phyloP scores from a whole-genome alignment of 1,284 basidiomycete genomes.

The Trametes sp. region DNA sequence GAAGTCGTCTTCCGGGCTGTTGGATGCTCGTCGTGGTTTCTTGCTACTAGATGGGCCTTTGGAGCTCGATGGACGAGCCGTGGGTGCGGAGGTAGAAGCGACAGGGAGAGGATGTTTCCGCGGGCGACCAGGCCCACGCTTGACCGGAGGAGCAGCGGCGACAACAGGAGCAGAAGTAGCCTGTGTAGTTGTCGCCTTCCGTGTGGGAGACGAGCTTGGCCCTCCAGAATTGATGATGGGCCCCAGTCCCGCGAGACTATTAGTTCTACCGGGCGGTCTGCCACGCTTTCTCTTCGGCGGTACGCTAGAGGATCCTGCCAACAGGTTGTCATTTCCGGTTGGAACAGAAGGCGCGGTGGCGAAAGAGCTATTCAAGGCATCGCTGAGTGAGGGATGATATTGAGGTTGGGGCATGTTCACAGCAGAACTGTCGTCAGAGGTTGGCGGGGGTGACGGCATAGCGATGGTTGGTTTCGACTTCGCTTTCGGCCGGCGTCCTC shows the following conservation, averaged over 20 bases:
- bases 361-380: slow-evolving; percentile 25
- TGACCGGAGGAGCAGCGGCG: not conserved
- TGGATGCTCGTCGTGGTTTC: not conserved
- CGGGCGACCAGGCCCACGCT: slow-evolving; percentile 20
- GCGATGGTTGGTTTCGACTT: slow-evolving; percentile 17
- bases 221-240: not conserved
- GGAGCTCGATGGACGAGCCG: not conserved
- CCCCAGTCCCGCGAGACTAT: slow-evolving; percentile 1
- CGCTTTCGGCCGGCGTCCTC: slow-evolving; percentile 8
- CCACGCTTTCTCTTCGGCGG: slow-evolving; percentile 15
- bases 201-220: not conserved
- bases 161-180: not conserved
- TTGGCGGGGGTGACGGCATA: slow-evolving; percentile 20
- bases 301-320: not conserved
- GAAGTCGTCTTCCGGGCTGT: not conserved
- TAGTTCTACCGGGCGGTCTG: slow-evolving; percentile 14
- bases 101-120: slow-evolving; percentile 18
- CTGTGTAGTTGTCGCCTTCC: not conserved
- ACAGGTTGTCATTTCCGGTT: not conserved
- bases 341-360: not conserved
- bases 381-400: slow-evolving; percentile 4
- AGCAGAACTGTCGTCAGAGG: slow-evolving; percentile 7
- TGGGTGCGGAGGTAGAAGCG: not conserved
- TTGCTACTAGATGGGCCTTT: not conserved
- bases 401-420: not conserved